A percentile compares a stretch with the other conserved stretches of the same genome.
These are phyloP conservation scores for Pichia sp. DNA, from an alignment of 1,139 yeast species.

Conservation along the genomic window DNA sequence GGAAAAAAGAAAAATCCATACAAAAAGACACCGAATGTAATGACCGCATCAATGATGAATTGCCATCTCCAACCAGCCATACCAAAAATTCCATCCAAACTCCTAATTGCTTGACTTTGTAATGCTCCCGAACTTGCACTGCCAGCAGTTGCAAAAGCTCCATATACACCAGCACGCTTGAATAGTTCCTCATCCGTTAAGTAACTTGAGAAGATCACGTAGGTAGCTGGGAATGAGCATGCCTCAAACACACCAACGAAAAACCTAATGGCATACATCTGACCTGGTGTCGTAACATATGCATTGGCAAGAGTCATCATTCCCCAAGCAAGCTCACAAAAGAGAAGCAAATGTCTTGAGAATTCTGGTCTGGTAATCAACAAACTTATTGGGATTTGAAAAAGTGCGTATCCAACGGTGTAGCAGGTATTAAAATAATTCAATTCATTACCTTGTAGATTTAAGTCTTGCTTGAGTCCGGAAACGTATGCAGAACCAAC, in stretches of 20 bases:
- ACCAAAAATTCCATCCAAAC: not conserved
- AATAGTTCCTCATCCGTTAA: not conserved
- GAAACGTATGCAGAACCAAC: not conserved
- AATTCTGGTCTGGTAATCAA: not conserved
- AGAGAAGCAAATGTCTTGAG: not conserved
- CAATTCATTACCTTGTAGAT: slow-evolving; percentile 1
- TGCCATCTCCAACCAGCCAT: slow-evolving; percentile 1
- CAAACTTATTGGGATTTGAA: not conserved
- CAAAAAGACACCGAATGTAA: not conserved
- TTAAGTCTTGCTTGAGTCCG: not conserved
- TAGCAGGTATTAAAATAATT: not conserved
- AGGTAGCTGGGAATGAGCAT: not conserved
- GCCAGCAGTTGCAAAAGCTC: slow-evolving; percentile 1
- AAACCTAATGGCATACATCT: not conserved
- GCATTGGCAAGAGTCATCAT: not conserved
- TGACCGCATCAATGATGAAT: not conserved
- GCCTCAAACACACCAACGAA: not conserved
- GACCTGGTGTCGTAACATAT: not conserved
- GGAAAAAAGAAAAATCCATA: not conserved
- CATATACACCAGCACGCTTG: not conserved
- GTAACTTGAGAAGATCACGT: not conserved
- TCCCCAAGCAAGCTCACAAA: not conserved
- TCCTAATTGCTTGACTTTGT: not conserved
- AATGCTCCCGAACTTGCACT: slow-evolving; percentile 1
- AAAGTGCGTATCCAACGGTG: not conserved